Base-by-base conservation (phyloP, 73 alveolate genomes). In the Blepharisma japonicum region DNA sequence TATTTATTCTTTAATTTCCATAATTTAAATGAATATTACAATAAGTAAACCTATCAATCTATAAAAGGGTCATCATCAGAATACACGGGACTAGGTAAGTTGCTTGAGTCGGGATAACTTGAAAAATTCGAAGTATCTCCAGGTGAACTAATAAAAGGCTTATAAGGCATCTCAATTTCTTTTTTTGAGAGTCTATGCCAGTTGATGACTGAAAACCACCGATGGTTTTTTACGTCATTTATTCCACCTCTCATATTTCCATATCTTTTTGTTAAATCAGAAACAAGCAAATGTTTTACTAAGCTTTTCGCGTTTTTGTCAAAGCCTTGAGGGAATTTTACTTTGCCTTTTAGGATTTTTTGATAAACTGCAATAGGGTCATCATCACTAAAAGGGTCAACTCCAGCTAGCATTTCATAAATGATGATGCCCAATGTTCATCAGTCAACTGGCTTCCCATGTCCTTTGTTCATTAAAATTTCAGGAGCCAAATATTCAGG, bases 381-480 rank as follows among this genome's bases (percentile, higher is more conserved):
- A 82, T 94, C 97, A 71, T 94, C 99, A 74, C 90, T 81, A 84
- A 95, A 95, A 46, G 99, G 99, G 66, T 53, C 71, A 25, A 55
- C 77, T 42, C 98, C 99, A 27, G 96, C 98, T 20, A 96, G 72
- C 95, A 96, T 92, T 88, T 96, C 98, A 86, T 95, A 95, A 55
- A 95, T 85, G 79, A 95, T 83, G 77, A 95, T 91, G 46, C 99
- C 99, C 54, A 92, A 82, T 38, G 98, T 91, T 97, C 98, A 92
- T 99, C 99, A 97, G 90, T 97, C 99, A 42, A 92, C 99, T 39
- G 99, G 98, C 89, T 94, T 96, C 45, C 99, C 99, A 81, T 97
- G 98, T 0, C 99, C 99, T 56, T 92, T 81, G 81, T 94, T 94
- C 67, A 92, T 87, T 20, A 96, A 77, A 6, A 94, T 91, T 86